These are phyloP conservation scores for Actinomortierella wolfii DNA, from an alignment of 371 early-diverging fungal genomes.

Conservation along the genomic window DNA sequence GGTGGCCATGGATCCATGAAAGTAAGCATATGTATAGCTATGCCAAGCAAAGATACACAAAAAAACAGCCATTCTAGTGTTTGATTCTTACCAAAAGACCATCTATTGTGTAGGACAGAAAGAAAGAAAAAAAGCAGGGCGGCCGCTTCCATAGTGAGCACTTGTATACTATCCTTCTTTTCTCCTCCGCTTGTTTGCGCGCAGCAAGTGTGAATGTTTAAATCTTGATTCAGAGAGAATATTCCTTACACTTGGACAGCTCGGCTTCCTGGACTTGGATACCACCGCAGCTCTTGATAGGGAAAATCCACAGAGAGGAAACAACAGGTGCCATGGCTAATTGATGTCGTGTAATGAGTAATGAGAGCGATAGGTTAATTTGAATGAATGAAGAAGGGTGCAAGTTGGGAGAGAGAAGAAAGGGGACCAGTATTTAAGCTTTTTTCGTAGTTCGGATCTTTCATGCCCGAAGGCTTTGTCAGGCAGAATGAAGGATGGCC, in stretches of 20 bases:
- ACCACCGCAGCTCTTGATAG: conserved; percentile 44
- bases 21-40: too few relatives aligned
- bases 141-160: too few relatives aligned
- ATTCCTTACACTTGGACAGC: conserved; percentile 37
- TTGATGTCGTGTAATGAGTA: background rate
- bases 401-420: background rate
- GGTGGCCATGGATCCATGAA: too few relatives aligned
- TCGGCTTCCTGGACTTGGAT: conserved; percentile 29
- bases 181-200: background rate
- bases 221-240: too few relatives aligned
- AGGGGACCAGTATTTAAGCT: too few relatives aligned
- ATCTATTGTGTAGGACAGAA: conserved; percentile 1
- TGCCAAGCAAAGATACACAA: too few relatives aligned
- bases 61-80: too few relatives aligned
- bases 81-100: conserved; percentile 7
- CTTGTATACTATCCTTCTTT: too few relatives aligned
- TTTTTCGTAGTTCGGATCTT: too few relatives aligned
- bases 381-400: background rate
- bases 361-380: background rate
- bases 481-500: too few relatives aligned
- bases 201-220: too few relatives aligned
- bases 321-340: conserved; percentile 31
- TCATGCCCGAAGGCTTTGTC: too few relatives aligned
- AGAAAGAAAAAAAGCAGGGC: background rate
- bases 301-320: conserved; percentile 38